Percentiles rank a stretch among this genome's conserved stretches.
phyloP scores from a whole-genome alignment of 2,329 filamentous ascomycete species.

The Xylogone sp. region DNA sequence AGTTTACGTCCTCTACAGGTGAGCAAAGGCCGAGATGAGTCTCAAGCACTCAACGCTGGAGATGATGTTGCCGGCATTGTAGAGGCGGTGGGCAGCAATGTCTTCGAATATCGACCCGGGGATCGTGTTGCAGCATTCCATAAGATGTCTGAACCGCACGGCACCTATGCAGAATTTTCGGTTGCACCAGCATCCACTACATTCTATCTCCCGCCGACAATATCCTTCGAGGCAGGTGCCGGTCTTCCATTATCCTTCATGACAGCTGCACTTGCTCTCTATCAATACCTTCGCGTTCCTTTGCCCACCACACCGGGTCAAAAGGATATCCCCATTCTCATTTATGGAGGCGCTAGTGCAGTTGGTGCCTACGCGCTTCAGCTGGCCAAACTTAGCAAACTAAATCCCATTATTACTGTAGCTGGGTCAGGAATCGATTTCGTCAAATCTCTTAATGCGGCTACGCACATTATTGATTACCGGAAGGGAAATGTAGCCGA shows the following conservation, averaged over 20 bases:
- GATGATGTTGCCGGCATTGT: slow-evolving; percentile 34
- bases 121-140: slow-evolving; percentile 55
- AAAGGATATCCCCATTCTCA: slow-evolving; percentile 24
- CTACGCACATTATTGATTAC: not conserved
- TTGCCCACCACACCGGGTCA: not conserved
- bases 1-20: not conserved
- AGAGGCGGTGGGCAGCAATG: slow-evolving; percentile 43
- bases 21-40: not conserved
- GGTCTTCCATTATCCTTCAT: slow-evolving; percentile 40
- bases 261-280: slow-evolving; percentile 45
- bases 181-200: slow-evolving; percentile 49
- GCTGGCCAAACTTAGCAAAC: slow-evolving; percentile 36
- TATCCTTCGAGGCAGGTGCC: slow-evolving; percentile 4
- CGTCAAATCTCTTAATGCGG: not conserved
- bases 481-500: not conserved
- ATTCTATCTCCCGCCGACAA: slow-evolving; percentile 33
- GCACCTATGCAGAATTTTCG: slow-evolving; percentile 56
- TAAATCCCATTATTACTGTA: slow-evolving; percentile 53
- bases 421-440: slow-evolving; percentile 38
- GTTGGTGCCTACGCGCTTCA: slow-evolving; percentile 54
- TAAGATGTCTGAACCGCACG: slow-evolving; percentile 43
- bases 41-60: not conserved
- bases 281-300: slow-evolving; percentile 10
- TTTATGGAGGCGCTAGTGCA: slow-evolving; percentile 47
- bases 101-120: slow-evolving; percentile 46